Evolutionary conservation across 352 stramenopile species (phyloP).

Genomic region (Phytophthora constricta): DNA sequence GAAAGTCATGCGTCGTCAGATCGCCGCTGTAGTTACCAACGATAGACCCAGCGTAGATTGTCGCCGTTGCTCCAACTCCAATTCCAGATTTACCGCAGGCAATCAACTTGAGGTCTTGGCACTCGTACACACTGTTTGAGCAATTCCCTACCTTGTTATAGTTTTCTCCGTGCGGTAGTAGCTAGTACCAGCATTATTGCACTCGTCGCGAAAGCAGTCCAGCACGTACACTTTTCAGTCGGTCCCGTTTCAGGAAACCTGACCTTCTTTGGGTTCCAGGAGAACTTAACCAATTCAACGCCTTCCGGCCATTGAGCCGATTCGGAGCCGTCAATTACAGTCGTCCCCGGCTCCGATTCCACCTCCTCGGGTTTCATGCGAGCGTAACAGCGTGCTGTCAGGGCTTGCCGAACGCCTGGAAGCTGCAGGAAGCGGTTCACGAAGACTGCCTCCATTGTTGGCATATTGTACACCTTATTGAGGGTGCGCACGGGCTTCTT

Average conservation of each 20-base stretch:
- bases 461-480: not conserved
- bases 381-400: not conserved
- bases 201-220: not conserved
- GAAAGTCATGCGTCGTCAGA: not conserved
- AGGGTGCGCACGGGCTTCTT: not conserved
- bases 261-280: not conserved
- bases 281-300: not conserved
- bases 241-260: not conserved
- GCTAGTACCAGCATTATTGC: not conserved
- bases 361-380: not conserved
- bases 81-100: not conserved
- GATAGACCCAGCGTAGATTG: not conserved
- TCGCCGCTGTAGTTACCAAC: constrained; percentile 3
- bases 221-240: not conserved
- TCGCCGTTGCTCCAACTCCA: not conserved
- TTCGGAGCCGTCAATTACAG: not conserved
- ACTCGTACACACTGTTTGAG: constrained; percentile 4
- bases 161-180: no score
- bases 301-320: not conserved
- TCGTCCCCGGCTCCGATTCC: not conserved
- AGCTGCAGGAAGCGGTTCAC: constrained; percentile 13
- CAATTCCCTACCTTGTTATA: not conserved
- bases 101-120: not conserved
- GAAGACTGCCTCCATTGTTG: not conserved
- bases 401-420: not conserved